Evolutionary conservation across 192 early-diverging fungal species (phyloP).

Genomic region (Spizellomyces punctatus): DNA sequence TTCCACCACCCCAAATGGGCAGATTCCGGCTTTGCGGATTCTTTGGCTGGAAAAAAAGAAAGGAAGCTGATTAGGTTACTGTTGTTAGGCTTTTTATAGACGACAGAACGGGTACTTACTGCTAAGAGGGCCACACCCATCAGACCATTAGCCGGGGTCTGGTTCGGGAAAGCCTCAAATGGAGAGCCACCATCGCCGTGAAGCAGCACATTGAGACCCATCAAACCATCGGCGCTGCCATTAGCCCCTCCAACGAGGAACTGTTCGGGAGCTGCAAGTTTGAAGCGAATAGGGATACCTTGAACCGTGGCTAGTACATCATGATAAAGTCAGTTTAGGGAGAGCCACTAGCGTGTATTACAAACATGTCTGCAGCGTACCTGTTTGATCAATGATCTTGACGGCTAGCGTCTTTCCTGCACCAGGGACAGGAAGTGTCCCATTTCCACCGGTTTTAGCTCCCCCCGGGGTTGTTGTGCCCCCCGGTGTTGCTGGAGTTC

Average conservation of each 20-base stretch:
- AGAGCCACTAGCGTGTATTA: no score
- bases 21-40: conserved; percentile 4
- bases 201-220: conserved; percentile 37
- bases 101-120: no score
- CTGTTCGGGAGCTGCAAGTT: neutral
- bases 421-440: no score
- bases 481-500: neutral
- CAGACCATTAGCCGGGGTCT: conserved; percentile 9
- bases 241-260: neutral
- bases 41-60: conserved; percentile 4
- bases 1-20: conserved; percentile 25
- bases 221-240: neutral
- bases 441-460: neutral
- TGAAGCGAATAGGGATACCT: neutral
- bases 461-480: neutral
- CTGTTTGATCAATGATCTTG: neutral
- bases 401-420: no score
- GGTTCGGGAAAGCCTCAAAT: conserved; percentile 35
- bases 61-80: no score
- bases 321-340: no score
- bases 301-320: neutral
- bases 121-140: conserved; percentile 41
- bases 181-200: conserved; percentile 35
- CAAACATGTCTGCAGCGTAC: no score
- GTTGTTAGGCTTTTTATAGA: no score